A percentile compares a stretch with the other conserved stretches of the same genome.
Evolutionary conservation across 129 eudicot genomes (phyloP).

Genomic region (Arctium lappa): DNA sequence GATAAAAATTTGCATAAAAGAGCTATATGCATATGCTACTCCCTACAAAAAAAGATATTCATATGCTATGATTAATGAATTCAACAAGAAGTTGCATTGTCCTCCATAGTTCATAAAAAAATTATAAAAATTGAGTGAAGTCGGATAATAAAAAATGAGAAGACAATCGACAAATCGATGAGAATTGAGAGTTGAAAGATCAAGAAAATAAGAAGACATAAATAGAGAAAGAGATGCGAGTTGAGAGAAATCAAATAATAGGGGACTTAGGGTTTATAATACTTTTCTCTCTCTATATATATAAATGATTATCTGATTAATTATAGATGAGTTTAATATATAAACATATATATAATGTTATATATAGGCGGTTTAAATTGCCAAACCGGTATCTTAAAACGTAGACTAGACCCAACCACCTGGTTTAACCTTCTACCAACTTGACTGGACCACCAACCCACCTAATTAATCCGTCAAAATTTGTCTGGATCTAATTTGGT

Average conservation of each 20-base stretch:
- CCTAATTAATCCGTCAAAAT: background rate
- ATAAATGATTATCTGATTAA: background rate
- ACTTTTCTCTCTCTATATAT: background rate
- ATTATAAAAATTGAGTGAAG: background rate
- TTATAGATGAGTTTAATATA: background rate
- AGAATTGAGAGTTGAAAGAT: background rate
- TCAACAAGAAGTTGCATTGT: no score
- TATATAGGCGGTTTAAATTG: background rate
- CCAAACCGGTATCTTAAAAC: background rate
- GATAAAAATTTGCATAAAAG: background rate
- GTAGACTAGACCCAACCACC: background rate
- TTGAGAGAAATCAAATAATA: background rate
- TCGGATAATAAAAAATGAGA: background rate
- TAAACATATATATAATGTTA: background rate
- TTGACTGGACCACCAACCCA: no score
- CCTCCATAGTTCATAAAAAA: background rate
- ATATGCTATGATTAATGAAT: no score
- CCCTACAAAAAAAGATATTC: no score
- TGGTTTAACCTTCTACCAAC: background rate
- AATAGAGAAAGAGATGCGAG: background rate
- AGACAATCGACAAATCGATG: background rate
- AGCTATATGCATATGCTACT: background rate
- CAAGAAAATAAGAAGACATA: background rate
- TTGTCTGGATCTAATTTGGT: background rate
- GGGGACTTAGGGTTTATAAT: background rate